These are phyloP conservation scores for Calvatia gigantea DNA, from an alignment of 768 basidiomycete genomes.

Conservation along the genomic window DNA sequence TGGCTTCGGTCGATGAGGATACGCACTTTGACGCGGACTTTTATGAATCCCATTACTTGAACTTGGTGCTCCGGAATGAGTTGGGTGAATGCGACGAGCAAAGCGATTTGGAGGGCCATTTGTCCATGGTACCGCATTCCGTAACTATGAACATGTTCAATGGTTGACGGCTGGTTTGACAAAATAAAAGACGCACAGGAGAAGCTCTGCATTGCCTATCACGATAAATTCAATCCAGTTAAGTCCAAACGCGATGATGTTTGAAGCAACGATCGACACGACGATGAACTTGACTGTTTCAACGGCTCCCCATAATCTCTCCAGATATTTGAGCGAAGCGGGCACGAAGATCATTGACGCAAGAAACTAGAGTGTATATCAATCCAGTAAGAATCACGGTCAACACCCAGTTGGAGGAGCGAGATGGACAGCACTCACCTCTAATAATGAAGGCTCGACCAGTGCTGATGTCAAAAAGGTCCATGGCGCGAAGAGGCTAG, in stretches of 20 bases:
- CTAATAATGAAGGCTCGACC: conserved; percentile 79
- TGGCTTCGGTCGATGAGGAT: background rate
- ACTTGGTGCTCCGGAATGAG: conserved; percentile 98
- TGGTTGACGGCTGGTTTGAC: background rate
- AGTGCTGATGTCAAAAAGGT: conserved; percentile 86
- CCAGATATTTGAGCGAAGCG: conserved; percentile 84
- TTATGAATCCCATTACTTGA: conserved; percentile 82
- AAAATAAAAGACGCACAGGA: conserved; percentile 56
- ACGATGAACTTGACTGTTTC: conserved; percentile 86
- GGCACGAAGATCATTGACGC: conserved; percentile 76
- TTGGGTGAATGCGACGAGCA: conserved; percentile 96
- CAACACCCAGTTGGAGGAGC: conserved; percentile 1
- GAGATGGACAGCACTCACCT: conserved; percentile 53
- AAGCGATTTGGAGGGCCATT: conserved; percentile 83
- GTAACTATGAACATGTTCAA: conserved; percentile 46
- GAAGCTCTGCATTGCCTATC: conserved; percentile 66
- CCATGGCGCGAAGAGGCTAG: conserved; percentile 86
- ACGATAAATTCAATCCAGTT: conserved; percentile 84
- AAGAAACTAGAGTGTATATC: conserved; percentile 52
- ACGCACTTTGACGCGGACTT: conserved; percentile 84
- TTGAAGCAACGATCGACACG: conserved; percentile 74
- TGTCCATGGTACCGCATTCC: conserved; percentile 90
- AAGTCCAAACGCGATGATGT: conserved; percentile 84
- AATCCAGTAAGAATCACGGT: background rate
- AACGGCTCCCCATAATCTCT: conserved; percentile 88